Conservation (phyloP, 305 asterid species). For the Solanum hybrid region DNA sequence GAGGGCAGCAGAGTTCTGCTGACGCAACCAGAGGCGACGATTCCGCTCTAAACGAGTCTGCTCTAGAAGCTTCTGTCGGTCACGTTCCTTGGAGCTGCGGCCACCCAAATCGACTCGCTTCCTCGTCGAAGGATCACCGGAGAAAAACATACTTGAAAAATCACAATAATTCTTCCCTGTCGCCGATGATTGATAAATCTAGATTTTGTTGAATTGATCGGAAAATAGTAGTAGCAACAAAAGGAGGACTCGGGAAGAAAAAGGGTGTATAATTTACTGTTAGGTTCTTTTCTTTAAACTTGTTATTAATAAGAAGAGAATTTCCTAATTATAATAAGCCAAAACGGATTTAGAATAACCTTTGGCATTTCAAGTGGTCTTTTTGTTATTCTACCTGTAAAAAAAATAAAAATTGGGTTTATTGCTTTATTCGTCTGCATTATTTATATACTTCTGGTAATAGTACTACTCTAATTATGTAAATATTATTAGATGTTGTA, state of each 20-base stretch:
- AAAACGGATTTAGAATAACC: not conserved
- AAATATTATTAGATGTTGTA: too few relatives aligned
- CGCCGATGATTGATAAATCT: not conserved
- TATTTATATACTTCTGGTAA: not conserved
- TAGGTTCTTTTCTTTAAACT: not conserved
- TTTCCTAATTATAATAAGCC: not conserved
- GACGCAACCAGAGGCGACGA: conserved; percentile 58
- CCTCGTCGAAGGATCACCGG: conserved; percentile 79
- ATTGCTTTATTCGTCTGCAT: not conserved
- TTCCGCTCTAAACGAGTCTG: conserved; percentile 84
- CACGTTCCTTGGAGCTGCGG: conserved; percentile 93
- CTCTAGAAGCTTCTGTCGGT: conserved; percentile 84
- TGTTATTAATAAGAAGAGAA: not conserved
- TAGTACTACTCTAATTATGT: not conserved
- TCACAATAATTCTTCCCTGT: not conserved
- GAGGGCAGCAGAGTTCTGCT: conserved; percentile 79
- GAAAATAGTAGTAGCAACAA: not conserved
- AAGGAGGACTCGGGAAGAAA: not conserved
- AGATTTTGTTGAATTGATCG: not conserved
- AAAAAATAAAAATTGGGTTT: not conserved
- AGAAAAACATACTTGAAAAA: conserved; percentile 53
- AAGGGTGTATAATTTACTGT: not conserved
- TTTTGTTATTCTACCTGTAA: not conserved
- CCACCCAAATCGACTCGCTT: conserved; percentile 98
- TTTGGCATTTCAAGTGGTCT: not conserved